phyloP scores from a whole-genome alignment of 257 asterid genomes.

The Solanum pimpinellifolium region DNA sequence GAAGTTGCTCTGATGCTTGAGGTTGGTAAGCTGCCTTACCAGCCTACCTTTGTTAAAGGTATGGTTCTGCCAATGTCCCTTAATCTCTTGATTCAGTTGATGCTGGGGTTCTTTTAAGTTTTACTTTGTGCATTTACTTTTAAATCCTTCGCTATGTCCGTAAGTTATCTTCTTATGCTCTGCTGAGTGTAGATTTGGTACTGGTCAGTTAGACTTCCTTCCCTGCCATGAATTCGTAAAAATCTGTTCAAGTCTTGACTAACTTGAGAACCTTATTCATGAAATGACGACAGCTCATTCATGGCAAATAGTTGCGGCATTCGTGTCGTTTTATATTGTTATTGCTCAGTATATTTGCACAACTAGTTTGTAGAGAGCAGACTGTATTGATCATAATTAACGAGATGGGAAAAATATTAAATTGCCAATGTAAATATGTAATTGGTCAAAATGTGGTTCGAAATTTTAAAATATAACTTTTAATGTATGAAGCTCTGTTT shows the following conservation, averaged over 20 bases:
- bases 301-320: neutral
- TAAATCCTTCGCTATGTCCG: neutral
- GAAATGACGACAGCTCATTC: neutral
- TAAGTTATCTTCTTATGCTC: neutral
- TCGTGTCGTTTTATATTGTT: neutral
- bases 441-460: neutral
- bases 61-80: neutral
- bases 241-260: neutral
- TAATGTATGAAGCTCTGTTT: neutral
- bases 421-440: neutral
- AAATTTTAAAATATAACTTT: neutral
- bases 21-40: conserved; percentile 88
- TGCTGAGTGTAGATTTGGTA: neutral
- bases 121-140: too few species aligned
- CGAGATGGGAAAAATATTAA: neutral
- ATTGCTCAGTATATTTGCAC: neutral
- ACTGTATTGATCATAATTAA: neutral
- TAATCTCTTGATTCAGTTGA: neutral
- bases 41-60: conserved; percentile 74
- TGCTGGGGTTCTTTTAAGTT: neutral
- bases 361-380: neutral
- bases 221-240: neutral
- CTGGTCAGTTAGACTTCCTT: neutral
- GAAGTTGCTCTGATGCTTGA: conserved; percentile 93
- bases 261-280: neutral